phyloP scores from a whole-genome alignment of 1,139 yeast genomes.

The Taphrina populina region DNA sequence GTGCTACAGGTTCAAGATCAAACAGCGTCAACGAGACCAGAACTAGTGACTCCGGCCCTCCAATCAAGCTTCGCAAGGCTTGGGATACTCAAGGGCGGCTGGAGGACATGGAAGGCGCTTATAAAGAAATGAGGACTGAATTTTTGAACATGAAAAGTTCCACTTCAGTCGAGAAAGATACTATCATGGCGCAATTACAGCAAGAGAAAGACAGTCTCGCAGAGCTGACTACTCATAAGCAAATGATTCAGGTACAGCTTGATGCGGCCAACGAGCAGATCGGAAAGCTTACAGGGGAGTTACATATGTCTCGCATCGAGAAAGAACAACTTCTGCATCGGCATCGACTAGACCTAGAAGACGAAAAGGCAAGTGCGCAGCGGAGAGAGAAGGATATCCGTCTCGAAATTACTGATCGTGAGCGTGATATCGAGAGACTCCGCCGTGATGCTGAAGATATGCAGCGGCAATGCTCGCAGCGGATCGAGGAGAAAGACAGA shows the following conservation, averaged over 20 bases:
- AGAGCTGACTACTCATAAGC: slow-evolving; percentile 13
- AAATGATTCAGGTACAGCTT: slow-evolving; percentile 6
- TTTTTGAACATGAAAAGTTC: slow-evolving; percentile 9
- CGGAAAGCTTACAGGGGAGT: slow-evolving; percentile 7
- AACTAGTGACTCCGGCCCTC: neutral
- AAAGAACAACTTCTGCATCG: slow-evolving; percentile 6
- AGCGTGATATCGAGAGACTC: slow-evolving; percentile 13
- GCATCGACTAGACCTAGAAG: slow-evolving; percentile 23
- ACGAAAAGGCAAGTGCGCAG: slow-evolving; percentile 14
- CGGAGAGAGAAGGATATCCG: slow-evolving; percentile 16
- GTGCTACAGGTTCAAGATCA: slow-evolving; percentile 24
- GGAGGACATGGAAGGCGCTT: slow-evolving; percentile 38
- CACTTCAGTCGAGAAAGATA: slow-evolving; percentile 31
- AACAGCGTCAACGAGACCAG: slow-evolving; percentile 18
- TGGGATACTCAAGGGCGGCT: slow-evolving; percentile 39
- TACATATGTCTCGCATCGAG: slow-evolving; percentile 14
- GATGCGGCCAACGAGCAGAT: slow-evolving; percentile 27
- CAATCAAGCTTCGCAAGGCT: slow-evolving; percentile 28
- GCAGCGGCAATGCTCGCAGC: slow-evolving; percentile 22
- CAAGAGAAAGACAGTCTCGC: slow-evolving; percentile 19
- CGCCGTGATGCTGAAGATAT: slow-evolving; percentile 37
- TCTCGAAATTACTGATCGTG: slow-evolving; percentile 10
- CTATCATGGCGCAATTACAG: slow-evolving; percentile 16
- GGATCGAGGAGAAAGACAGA: slow-evolving; percentile 34
- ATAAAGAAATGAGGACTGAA: slow-evolving; percentile 28